phyloP scores from a whole-genome alignment of 208 protist species.

The Trypanosoma theileri region DNA sequence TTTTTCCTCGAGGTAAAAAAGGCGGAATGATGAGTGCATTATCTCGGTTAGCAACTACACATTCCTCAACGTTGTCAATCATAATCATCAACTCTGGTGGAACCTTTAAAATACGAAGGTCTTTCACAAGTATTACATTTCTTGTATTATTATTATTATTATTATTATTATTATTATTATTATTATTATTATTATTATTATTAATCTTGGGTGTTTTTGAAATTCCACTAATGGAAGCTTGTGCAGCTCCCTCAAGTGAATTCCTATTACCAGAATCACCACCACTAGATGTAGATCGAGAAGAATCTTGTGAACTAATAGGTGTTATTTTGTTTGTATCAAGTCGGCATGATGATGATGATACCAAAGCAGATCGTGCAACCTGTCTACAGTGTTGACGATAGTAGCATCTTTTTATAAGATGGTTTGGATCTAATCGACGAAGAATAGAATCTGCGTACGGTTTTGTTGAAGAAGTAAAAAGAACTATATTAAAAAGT shows the following conservation, averaged over 20 bases:
- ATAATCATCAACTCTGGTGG: slow-evolving; percentile 82
- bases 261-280: neutral
- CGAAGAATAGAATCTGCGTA: slow-evolving; percentile 88
- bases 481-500: slow-evolving; percentile 85
- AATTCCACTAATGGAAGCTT: neutral
- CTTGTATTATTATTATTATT: neutral
- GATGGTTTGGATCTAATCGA: slow-evolving; percentile 74
- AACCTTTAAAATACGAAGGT: slow-evolving; percentile 80
- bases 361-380: slow-evolving; percentile 39
- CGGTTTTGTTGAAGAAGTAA: slow-evolving; percentile 85
- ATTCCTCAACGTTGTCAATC: slow-evolving; percentile 87
- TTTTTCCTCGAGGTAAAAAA: slow-evolving; percentile 60
- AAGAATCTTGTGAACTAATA: neutral
- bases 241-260: neutral
- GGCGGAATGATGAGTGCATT: slow-evolving; percentile 81
- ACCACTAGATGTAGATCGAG: neutral
- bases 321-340: neutral
- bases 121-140: slow-evolving; percentile 70
- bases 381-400: slow-evolving; percentile 76
- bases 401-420: slow-evolving; percentile 73
- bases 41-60: slow-evolving; percentile 70
- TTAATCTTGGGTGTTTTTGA: neutral
- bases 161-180: neutral
- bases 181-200: neutral
- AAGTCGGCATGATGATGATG: neutral